These are phyloP conservation scores for Kluyveromyces sp. DNA, from an alignment of 1,139 yeast species.

Conservation along the genomic window DNA sequence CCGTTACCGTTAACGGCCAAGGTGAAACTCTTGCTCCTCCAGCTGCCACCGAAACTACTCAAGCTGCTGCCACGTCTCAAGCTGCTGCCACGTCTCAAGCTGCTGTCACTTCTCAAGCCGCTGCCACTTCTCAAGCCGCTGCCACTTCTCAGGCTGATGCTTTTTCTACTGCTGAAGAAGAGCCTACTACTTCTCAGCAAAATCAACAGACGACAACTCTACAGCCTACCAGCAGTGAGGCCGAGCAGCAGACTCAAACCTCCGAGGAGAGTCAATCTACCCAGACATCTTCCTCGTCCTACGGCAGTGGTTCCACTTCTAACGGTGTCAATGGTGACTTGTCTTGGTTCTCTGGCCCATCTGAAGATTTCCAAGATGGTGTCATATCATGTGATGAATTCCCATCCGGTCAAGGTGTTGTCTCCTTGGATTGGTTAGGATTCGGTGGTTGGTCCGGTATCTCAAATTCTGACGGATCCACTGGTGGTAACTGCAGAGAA, in stretches of 20 bases:
- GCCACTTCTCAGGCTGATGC: constrained; percentile 26
- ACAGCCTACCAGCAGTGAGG: constrained; percentile 17
- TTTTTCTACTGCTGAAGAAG: constrained; percentile 24
- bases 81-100: constrained; percentile 22
- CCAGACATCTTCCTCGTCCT: constrained; percentile 30
- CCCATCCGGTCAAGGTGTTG: constrained; percentile 70
- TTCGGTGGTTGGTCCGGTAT: constrained; percentile 73
- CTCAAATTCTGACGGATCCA: constrained; percentile 51
- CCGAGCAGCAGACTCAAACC: not conserved
- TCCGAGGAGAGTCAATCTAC: constrained; percentile 19
- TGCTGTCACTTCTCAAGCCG: constrained; percentile 24
- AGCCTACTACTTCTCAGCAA: constrained; percentile 21
- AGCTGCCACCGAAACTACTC: constrained; percentile 16
- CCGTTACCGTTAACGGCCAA: constrained; percentile 62
- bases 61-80: constrained; percentile 26
- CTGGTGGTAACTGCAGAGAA: constrained; percentile 62
- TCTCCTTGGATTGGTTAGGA: constrained; percentile 50
- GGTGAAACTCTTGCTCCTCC: constrained; percentile 42
- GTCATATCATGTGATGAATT: constrained; percentile 51
- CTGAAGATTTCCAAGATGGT: constrained; percentile 55
- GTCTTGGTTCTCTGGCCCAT: constrained; percentile 44
- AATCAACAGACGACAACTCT: constrained; percentile 21
- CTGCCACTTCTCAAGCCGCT: constrained; percentile 22
- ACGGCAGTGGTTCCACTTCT: constrained; percentile 22
- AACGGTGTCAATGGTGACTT: constrained; percentile 49